Base-by-base conservation (phyloP, 2,329 filamentous ascomycete genomes). In the Chrysoporthe puriensis region DNA sequence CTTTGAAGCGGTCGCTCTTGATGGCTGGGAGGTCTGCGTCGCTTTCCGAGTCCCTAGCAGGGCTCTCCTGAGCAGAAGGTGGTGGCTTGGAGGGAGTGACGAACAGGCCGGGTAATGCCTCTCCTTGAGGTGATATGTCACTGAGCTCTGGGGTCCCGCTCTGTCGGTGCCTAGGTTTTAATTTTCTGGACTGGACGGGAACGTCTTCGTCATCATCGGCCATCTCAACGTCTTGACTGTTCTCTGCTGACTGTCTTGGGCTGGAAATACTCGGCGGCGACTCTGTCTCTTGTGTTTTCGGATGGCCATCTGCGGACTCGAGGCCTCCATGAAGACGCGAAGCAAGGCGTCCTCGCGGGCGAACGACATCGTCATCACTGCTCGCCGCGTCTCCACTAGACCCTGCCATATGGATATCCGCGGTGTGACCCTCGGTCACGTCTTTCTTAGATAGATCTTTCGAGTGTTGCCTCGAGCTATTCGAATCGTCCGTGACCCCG, bases 331-430 rank as follows among this genome's bases (percentile, higher is more conserved):
- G 84, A 84, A 93, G 88, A 63, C 87, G 83, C 18, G 90, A 84
- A 14, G 90, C 90, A 72, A 92, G 81, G 63, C 86, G 85, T 34
- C 90, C 90, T 65, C 85, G 84, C 0, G 90, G 90, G 57, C 82
- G 80, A 2, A 84, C 77, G 60, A 85, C 79, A 14, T 84, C 81
- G n/a, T 84, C 83, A n/a, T 84, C 82, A 1, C 79, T 77, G 4
- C 84, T 80, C 0, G 76, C 73, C 54, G 74, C 73, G 34, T 69
- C 68, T 6, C 61, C 62, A 52, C 32, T 42, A 18, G 52, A 40
- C 7, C 79, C 73, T 6, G 58, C 32, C 58, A 59, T 68, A 57
- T 71, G 71, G 50, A 73, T 66, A 40, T 72, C 71, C 6, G 36
- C 46, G 36, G 68, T 64, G n/a, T 64, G 61, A 54, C 66, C 79